Evolutionary conservation across 805 yeast species (phyloP), one percentile per base, ranked within the genome.

Genomic region (Blastobotrys muscicola): DNA sequence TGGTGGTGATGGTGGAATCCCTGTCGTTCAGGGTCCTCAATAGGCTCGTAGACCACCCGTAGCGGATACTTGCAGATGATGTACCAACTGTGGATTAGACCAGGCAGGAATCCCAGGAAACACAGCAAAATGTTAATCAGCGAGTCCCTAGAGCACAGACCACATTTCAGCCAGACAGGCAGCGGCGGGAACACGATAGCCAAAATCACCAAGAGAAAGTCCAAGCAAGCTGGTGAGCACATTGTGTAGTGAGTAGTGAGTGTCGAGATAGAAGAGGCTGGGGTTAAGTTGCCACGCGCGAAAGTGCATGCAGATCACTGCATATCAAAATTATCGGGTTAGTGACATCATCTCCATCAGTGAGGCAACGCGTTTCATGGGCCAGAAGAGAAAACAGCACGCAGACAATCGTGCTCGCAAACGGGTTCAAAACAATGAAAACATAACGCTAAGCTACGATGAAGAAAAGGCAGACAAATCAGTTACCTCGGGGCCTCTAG

Each of bases 121-220:
- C 86, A 81, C 29, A 85, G 70, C 5, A 82, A 76, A 38, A 85
- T 68, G 61, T 84, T 85, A 55, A 85, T 80, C 44, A 78, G 60
- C 42, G 52, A 68, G 56, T 85, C 94, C 6, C 79, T 76, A 1
- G 89, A 78, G 49, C 81, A 78, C 42, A 82, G 46, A 2, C 94
- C 94, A 43, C 82, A 69, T 57, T 82, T 81, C 49, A 83, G 64
- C 54, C 77, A 70, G 13, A 85, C 94, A 1, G 94, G 86, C 42
- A 85, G 58, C 1, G 94, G 94, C 1, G 94, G 94, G 54, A 81
- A 70, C 53, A 85, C 59, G 39, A 84, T 72, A 1, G 92, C 84
- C 39, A 85, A 53, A 8, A 85, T 64, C 12, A 80, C 82, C 37
- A 85, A 69, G 12, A 82, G 59, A 60, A 83, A 77, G 58, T 84